Evolutionary conservation across 1,139 yeast species (phyloP).

Genomic region (Candida mesenterica): DNA sequence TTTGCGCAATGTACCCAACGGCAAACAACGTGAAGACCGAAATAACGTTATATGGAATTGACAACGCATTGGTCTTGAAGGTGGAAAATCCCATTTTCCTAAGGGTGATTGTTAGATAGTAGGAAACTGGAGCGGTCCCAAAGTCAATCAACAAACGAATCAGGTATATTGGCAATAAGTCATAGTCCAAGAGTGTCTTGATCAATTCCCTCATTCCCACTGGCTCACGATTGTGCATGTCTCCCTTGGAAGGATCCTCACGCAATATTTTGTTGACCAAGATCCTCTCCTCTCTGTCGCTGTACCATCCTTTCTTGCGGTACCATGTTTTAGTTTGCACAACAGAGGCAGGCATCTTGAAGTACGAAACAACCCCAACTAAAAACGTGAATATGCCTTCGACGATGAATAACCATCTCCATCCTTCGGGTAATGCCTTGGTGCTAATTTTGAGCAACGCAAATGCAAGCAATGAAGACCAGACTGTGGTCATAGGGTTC

Average conservation of each 20-base stretch:
- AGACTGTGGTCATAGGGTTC: conserved; percentile 21
- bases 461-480: conserved; percentile 29
- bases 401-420: conserved; percentile 39
- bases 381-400: conserved; percentile 32
- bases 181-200: conserved; percentile 22
- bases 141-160: conserved; percentile 18
- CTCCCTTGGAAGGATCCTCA: conserved; percentile 35
- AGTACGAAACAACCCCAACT: conserved; percentile 29
- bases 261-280: conserved; percentile 29
- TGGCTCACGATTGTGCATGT: conserved; percentile 33
- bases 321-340: conserved; percentile 27
- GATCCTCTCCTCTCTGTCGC: conserved; percentile 35
- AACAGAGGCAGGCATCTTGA: conserved; percentile 36
- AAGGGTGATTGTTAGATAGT: conserved; percentile 16
- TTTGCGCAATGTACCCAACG: conserved; percentile 24
- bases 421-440: conserved; percentile 30
- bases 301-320: conserved; percentile 35
- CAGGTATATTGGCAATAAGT: conserved; percentile 22
- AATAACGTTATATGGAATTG: conserved; percentile 49
- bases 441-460: conserved; percentile 25
- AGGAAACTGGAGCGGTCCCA: conserved; percentile 14
- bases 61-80: conserved; percentile 40
- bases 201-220: conserved; percentile 21
- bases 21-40: conserved; percentile 36
- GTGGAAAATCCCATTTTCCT: conserved; percentile 20